Conservation (phyloP, 805 yeast species). For the Hanseniaspora thailandica region DNA sequence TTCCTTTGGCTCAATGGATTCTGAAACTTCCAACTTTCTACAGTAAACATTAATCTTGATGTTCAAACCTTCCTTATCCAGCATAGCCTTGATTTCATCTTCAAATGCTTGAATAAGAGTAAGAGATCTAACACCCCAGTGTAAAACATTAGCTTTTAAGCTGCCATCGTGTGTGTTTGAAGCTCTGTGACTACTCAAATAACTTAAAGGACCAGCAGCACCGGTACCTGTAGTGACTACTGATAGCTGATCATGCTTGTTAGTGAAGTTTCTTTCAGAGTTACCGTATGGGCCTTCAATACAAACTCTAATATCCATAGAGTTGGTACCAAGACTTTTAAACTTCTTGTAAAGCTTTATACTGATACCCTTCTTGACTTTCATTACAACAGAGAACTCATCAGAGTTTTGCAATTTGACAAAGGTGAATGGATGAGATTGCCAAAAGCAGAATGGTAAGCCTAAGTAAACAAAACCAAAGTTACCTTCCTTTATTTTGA, state of each 20-base stretch:
- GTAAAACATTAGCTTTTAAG: neutral
- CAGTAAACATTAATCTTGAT: conserved; percentile 5
- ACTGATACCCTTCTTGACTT: conserved; percentile 14
- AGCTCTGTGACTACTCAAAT: conserved; percentile 4
- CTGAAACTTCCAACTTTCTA: neutral
- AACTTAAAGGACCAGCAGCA: conserved; percentile 12
- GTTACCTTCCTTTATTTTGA: conserved; percentile 11
- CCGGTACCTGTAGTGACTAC: conserved; percentile 12
- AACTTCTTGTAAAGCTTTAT: conserved; percentile 1
- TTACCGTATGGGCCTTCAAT: conserved; percentile 15
- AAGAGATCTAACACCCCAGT: conserved; percentile 14
- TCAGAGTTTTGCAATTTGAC: neutral
- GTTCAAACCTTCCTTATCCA: neutral
- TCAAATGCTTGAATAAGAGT: conserved; percentile 1
- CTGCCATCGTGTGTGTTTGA: neutral
- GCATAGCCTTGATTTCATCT: neutral
- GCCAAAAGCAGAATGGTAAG: conserved; percentile 11
- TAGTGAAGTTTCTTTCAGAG: neutral
- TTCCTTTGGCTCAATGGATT: neutral
- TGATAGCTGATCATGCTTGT: neutral
- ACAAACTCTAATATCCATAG: conserved; percentile 4
- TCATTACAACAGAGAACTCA: conserved; percentile 2
- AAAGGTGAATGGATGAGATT: conserved; percentile 14
- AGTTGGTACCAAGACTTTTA: neutral
- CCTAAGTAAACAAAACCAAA: conserved; percentile 14